Base-by-base conservation (phyloP, 495 filamentous ascomycete genomes). In the Achaetomiella virescens region DNA sequence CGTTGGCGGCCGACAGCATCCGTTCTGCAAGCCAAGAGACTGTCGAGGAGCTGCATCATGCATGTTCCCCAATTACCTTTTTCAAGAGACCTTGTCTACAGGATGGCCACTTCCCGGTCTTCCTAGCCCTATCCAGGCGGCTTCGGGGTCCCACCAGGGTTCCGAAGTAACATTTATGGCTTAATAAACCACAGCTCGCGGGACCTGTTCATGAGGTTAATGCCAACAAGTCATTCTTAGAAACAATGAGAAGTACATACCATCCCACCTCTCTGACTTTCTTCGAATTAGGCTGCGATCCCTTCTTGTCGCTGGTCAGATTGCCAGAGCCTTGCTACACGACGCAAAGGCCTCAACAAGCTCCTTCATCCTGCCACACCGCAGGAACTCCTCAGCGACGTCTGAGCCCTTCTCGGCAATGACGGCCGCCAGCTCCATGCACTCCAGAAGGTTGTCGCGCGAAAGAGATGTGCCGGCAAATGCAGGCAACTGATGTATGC, bases 401-500 rank as follows among this genome's bases (percentile, higher is more conserved):
- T 85, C 82, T 36, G 83, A 80, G 48, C 83, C 81, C 61, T 75
- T 77, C 42, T 84, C 80, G 10, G 86, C 84, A 14, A 95, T 78
- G 20, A 82, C 66, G 6, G 83, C 80, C 0, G 87, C 81, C 15
- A 95, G 70, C 44, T 90, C 84, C 87, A 96, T 89, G 70, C 84
- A 84, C 61, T 88, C 83, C 29, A 88, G 73, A 27, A 91, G 71
- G 50, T 77, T 74, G 48, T 86, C 86, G 22, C 83, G 81, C 38
- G 73, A 81, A 7, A 90, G 70, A 37, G 77, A 72, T 24, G 78
- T 78, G 3, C 86, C 86, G 12, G 81, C 81, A 64, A 82, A 84
- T 91, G 84, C 44, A 95, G 70, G 18, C 84, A 81, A 61, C 76
- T 84, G 68, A 86, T 81, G 67, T 90, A 95, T n/a, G 85, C 86